phyloP scores from a whole-genome alignment of 257 asterid species.

The Nicotiana noctiflora region DNA sequence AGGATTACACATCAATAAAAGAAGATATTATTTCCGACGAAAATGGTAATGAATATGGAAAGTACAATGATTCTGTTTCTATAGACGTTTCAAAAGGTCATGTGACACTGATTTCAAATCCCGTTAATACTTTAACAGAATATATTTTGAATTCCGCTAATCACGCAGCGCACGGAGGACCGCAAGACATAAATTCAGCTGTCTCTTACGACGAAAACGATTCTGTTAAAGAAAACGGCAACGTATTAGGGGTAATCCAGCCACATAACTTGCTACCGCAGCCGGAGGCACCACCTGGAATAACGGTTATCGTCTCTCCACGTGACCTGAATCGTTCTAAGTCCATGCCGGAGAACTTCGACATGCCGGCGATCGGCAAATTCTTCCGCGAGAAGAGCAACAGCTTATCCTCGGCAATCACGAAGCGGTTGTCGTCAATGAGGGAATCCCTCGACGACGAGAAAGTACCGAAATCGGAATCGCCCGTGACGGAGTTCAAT shows the following conservation, averaged over 20 bases:
- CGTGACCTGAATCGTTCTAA: conserved; percentile 27
- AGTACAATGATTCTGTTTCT: not conserved
- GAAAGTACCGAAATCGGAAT: conserved; percentile 13
- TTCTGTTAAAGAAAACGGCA: conserved; percentile 7
- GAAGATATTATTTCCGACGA: not conserved
- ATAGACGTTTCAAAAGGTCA: not conserved
- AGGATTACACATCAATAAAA: not conserved
- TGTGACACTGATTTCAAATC: not conserved
- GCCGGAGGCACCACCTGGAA: conserved; percentile 72
- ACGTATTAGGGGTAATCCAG: conserved; percentile 21
- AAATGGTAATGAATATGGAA: not conserved
- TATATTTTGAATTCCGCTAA: not conserved
- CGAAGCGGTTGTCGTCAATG: conserved; percentile 59
- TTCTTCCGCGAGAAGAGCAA: conserved; percentile 68
- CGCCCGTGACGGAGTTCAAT: conserved; percentile 47
- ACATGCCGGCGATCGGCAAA: conserved; percentile 67
- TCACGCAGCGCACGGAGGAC: not conserved
- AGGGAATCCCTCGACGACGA: conserved; percentile 23
- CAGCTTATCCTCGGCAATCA: conserved; percentile 67
- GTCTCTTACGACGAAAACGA: not conserved
- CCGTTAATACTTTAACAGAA: not conserved
- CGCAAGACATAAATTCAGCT: not conserved
- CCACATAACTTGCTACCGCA: conserved; percentile 67
- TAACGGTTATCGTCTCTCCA: not conserved
- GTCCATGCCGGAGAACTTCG: conserved; percentile 47